These are phyloP conservation scores for Glaciozyma antarctica DNA, from an alignment of 768 basidiomycete genomes.

Conservation along the genomic window DNA sequence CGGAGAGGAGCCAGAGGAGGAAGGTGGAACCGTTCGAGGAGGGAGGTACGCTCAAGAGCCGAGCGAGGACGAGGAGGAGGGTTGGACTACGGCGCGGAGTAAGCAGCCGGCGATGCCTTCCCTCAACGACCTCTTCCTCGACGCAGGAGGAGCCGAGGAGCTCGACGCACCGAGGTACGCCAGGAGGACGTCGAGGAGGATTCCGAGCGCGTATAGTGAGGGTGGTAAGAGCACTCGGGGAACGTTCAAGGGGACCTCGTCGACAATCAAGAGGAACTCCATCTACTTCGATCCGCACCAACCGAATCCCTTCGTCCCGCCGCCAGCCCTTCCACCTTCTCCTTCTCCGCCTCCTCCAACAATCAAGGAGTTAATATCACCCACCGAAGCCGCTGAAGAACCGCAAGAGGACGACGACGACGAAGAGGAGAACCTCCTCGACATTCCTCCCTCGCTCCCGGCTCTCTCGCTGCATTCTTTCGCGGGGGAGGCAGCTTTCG, in stretches of 20 bases:
- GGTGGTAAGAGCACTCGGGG: neutral
- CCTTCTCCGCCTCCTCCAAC: neutral
- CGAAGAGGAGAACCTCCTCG: slow-evolving; percentile 4
- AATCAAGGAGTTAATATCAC: too few species aligned
- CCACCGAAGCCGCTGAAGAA: neutral
- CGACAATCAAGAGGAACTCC: neutral
- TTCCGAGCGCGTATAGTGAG: neutral
- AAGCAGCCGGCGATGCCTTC: neutral
- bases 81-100: too few species aligned
- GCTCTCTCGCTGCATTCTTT: slow-evolving; percentile 25
- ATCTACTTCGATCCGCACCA: neutral
- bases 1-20: neutral
- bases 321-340: neutral
- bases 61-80: too few species aligned
- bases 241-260: neutral
- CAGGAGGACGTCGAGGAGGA: neutral
- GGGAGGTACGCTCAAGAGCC: neutral
- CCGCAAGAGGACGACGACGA: neutral
- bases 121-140: neutral
- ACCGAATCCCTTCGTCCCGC: neutral
- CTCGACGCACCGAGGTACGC: neutral
- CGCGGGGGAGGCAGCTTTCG: slow-evolving; percentile 11
- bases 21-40: neutral
- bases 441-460: neutral
- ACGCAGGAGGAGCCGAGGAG: neutral